These are phyloP conservation scores for Suillus luteus DNA, from an alignment of 768 basidiomycete species.

Conservation along the genomic window DNA sequence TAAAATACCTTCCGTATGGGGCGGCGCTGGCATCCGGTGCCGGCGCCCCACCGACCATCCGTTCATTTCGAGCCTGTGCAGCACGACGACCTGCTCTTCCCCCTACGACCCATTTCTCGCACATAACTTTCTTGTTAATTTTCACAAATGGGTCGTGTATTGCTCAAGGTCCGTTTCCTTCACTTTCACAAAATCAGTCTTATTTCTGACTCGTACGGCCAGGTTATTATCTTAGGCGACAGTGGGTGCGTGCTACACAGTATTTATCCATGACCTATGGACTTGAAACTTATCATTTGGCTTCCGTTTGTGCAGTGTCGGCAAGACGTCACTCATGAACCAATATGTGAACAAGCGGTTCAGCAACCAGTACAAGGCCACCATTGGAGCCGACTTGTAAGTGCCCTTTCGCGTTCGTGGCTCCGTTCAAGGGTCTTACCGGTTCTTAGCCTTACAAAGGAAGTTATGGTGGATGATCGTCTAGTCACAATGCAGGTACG, in stretches of 20 bases:
- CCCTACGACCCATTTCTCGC: not conserved
- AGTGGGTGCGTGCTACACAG: slow-evolving; percentile 67
- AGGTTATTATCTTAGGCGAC: slow-evolving; percentile 99
- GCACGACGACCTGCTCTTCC: not conserved
- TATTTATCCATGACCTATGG: slow-evolving; percentile 6
- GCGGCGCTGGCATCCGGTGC: slow-evolving; percentile 15
- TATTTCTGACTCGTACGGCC: slow-evolving; percentile 18
- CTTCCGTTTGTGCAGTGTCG: slow-evolving; percentile 60
- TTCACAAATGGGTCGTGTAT: slow-evolving; percentile 72
- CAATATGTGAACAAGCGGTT: slow-evolving; percentile 99
- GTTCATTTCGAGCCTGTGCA: slow-evolving; percentile 17
- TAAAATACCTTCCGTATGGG: slow-evolving; percentile 24
- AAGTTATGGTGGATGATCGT: slow-evolving; percentile 97
- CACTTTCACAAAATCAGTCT: not conserved
- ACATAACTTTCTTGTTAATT: not conserved
- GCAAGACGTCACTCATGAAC: slow-evolving; percentile 99
- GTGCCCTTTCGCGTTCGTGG: slow-evolving; percentile 35
- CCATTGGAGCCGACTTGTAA: slow-evolving; percentile 95
- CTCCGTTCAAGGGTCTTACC: slow-evolving; percentile 24
- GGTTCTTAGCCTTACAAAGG: slow-evolving; percentile 81
- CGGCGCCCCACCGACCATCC: slow-evolving; percentile 23
- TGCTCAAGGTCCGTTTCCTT: slow-evolving; percentile 65
- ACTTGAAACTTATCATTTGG: slow-evolving; percentile 16
- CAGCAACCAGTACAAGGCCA: slow-evolving; percentile 99
- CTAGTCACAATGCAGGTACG: slow-evolving; percentile 97